phyloP scores from a whole-genome alignment of 192 early-diverging fungal species.

The Umbelopsis ramanniana region DNA sequence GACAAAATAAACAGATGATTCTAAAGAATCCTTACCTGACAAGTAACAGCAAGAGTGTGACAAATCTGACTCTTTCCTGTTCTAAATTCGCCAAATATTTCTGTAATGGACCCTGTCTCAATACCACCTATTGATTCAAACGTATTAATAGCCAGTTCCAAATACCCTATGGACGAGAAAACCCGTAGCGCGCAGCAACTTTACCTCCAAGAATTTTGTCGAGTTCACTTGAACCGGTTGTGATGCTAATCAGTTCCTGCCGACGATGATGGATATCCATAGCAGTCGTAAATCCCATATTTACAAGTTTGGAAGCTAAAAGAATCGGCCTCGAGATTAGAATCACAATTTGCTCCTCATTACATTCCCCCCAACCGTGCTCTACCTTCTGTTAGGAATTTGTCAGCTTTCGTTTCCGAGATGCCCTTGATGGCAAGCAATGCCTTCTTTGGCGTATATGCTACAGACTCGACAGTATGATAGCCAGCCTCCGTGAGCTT shows the following conservation, averaged over 20 bases:
- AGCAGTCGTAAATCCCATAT: conserved; percentile 95
- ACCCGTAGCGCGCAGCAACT: neutral
- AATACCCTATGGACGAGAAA: neutral
- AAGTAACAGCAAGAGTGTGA: conserved; percentile 94
- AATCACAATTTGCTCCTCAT: neutral
- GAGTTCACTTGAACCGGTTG: conserved; percentile 89
- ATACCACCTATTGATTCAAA: conserved; percentile 68
- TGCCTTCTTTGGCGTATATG: conserved; percentile 89
- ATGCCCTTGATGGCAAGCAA: conserved; percentile 92
- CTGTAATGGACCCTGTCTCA: conserved; percentile 96
- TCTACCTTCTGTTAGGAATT: conserved; percentile 85
- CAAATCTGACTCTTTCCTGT: conserved; percentile 98
- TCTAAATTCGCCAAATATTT: conserved; percentile 97
- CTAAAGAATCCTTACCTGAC: conserved; percentile 63
- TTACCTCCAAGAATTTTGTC: conserved; percentile 89
- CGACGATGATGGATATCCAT: conserved; percentile 87
- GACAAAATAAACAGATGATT: neutral
- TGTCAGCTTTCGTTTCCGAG: conserved; percentile 95
- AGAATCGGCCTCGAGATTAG: neutral
- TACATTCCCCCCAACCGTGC: neutral
- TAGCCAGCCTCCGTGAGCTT: conserved; percentile 89
- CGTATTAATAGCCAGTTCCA: neutral
- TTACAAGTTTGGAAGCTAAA: conserved; percentile 86
- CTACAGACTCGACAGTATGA: conserved; percentile 91
- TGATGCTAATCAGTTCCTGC: conserved; percentile 79